Evolutionary conservation across 2,329 filamentous ascomycete species (phyloP).

Genomic region (Sarocladium strictum): DNA sequence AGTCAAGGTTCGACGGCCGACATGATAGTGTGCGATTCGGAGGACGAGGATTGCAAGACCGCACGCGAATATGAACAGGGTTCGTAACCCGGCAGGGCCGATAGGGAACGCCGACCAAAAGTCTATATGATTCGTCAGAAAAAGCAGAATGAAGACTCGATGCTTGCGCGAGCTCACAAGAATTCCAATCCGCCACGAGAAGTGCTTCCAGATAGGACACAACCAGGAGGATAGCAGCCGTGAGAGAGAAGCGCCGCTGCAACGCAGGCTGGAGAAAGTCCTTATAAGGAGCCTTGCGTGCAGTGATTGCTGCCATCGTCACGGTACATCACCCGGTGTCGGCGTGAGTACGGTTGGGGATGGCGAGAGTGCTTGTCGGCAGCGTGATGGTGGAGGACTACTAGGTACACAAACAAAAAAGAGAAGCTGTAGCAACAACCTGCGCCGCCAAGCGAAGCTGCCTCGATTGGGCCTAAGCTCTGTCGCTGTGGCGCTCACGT

Average conservation of each 20-base stretch:
- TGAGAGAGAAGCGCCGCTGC: conserved; percentile 79
- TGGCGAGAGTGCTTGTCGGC: too few relatives aligned
- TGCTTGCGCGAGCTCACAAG: too few relatives aligned
- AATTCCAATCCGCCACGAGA: conserved; percentile 61
- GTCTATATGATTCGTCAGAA: too few relatives aligned
- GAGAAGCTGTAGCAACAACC: conserved; percentile 1
- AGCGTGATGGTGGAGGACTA: background rate
- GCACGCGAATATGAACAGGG: conserved; percentile 68
- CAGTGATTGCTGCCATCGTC: conserved; percentile 46
- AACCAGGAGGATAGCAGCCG: conserved; percentile 61
- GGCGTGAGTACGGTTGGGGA: too few relatives aligned
- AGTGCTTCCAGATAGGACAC: conserved; percentile 71
- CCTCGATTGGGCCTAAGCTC: background rate
- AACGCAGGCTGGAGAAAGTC: conserved; percentile 86
- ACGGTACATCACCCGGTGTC: conserved; percentile 35
- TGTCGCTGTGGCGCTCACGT: conserved; percentile 2
- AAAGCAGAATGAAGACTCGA: too few relatives aligned
- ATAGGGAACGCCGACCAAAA: conserved; percentile 86
- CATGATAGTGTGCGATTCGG: conserved; percentile 77
- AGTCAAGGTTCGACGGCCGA: conserved; percentile 64
- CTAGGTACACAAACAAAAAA: conserved; percentile 9
- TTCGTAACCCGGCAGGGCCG: conserved; percentile 67
- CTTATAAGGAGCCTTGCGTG: conserved; percentile 64
- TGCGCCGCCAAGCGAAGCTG: conserved; percentile 3
- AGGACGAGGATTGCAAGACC: conserved; percentile 75